Evolutionary conservation across 345 rosid genomes (phyloP).

Genomic region (Brassica juncea): DNA sequence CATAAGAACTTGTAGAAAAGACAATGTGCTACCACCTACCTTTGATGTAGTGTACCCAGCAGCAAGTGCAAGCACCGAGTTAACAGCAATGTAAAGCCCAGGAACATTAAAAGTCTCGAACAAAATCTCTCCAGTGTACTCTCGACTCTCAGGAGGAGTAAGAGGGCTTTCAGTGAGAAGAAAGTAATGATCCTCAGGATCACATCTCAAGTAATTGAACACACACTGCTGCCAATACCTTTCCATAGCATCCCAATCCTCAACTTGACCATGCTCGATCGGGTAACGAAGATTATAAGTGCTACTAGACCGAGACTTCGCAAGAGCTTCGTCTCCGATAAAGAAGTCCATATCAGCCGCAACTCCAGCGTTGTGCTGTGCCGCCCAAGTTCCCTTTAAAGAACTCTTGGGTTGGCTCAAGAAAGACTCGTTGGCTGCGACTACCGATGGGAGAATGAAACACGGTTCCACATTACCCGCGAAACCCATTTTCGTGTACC

Average conservation of each 20-base stretch:
- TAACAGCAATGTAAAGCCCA: slow-evolving; percentile 94
- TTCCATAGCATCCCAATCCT: slow-evolving; percentile 98
- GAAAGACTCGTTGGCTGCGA: slow-evolving; percentile 86
- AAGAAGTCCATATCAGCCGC: slow-evolving; percentile 97
- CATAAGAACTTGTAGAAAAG: not conserved
- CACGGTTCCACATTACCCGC: slow-evolving; percentile 99
- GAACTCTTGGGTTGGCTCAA: slow-evolving; percentile 69
- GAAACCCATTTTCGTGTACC: slow-evolving; percentile 95
- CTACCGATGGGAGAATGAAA: slow-evolving; percentile 86
- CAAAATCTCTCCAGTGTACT: slow-evolving; percentile 93
- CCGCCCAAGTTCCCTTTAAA: slow-evolving; percentile 67
- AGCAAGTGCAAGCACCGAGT: slow-evolving; percentile 96
- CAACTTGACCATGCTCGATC: slow-evolving; percentile 83
- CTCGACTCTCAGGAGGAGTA: slow-evolving; percentile 93
- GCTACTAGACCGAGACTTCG: slow-evolving; percentile 75
- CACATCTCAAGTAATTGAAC: slow-evolving; percentile 87
- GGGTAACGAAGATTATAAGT: slow-evolving; percentile 83
- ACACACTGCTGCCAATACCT: slow-evolving; percentile 98
- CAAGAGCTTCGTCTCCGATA: slow-evolving; percentile 82
- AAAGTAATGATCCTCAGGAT: slow-evolving; percentile 98
- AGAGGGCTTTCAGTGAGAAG: slow-evolving; percentile 96
- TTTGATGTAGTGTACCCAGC: slow-evolving; percentile 96
- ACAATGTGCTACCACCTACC: slow-evolving; percentile 51
- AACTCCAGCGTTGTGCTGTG: slow-evolving; percentile 92
- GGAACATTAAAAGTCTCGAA: slow-evolving; percentile 96